phyloP scores from a whole-genome alignment of 2,329 filamentous ascomycete species.

The Exophiala xenobiotica region DNA sequence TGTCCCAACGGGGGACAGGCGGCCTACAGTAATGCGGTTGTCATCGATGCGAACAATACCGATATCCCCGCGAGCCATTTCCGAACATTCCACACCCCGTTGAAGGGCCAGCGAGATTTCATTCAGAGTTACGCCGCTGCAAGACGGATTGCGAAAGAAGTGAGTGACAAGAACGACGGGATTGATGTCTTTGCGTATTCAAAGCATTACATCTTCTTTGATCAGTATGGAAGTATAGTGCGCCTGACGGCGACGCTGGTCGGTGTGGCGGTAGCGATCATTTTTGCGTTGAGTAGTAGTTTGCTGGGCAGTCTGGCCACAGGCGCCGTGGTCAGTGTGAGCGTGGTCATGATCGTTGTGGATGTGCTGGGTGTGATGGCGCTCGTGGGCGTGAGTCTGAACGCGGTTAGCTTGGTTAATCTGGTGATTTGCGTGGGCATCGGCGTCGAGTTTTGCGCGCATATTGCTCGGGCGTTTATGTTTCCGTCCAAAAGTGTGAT shows the following conservation, averaged over 20 bases:
- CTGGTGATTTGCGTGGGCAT: slow-evolving; percentile 97
- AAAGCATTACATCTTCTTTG: slow-evolving; percentile 98
- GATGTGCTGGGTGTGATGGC: slow-evolving; percentile 97
- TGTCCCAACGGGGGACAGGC: slow-evolving; percentile 89
- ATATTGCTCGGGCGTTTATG: slow-evolving; percentile 93
- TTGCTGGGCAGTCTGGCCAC: slow-evolving; percentile 83
- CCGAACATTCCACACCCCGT: slow-evolving; percentile 81
- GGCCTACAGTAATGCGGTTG: slow-evolving; percentile 79
- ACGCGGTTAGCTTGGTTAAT: slow-evolving; percentile 93
- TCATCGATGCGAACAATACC: slow-evolving; percentile 66
- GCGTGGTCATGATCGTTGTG: slow-evolving; percentile 88
- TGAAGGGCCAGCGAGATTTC: slow-evolving; percentile 87
- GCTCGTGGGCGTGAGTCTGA: slow-evolving; percentile 80
- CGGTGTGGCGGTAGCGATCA: slow-evolving; percentile 78
- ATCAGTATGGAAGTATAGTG: slow-evolving; percentile 88
- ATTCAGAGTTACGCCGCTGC: slow-evolving; percentile 88
- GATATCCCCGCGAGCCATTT: slow-evolving; percentile 85
- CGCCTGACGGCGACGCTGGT: slow-evolving; percentile 75
- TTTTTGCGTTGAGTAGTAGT: slow-evolving; percentile 74
- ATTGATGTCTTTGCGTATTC: slow-evolving; percentile 93
- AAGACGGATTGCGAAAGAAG: slow-evolving; percentile 77
- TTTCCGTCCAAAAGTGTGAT: slow-evolving; percentile 83
- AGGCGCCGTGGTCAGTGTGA: slow-evolving; percentile 76
- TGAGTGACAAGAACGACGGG: slow-evolving; percentile 65
- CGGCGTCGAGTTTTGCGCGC: slow-evolving; percentile 93